Percentiles rank a stretch among this genome's conserved stretches.
Conservation (phyloP, 164 flowering plant species). For the Berberis vulgaris region DNA sequence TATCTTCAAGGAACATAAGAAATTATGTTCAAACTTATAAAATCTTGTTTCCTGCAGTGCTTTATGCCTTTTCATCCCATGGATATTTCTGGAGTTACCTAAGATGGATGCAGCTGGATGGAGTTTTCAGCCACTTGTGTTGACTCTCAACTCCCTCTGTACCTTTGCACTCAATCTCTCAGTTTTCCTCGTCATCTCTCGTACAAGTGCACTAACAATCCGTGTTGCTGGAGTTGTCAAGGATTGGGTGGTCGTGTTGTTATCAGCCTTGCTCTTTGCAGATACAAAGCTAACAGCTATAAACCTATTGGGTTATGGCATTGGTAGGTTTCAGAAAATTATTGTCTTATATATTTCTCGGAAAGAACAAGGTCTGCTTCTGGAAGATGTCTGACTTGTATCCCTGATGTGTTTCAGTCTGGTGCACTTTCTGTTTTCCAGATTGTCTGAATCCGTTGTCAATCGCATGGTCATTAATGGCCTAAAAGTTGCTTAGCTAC, state of each 20-base stretch:
- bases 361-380: neutral
- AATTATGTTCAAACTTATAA: neutral
- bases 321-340: conserved; percentile 42
- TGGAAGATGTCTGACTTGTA: too few relatives aligned
- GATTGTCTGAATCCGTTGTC: too few relatives aligned
- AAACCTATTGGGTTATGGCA: conserved; percentile 81
- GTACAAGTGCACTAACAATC: conserved; percentile 95
- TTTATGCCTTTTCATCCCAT: conserved; percentile 82
- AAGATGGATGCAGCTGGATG: conserved; percentile 81
- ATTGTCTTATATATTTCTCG: neutral
- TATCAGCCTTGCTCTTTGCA: conserved; percentile 82
- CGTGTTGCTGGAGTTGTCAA: conserved; percentile 99
- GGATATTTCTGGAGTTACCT: conserved; percentile 91
- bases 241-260: conserved; percentile 85
- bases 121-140: conserved; percentile 65
- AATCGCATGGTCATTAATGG: too few relatives aligned
- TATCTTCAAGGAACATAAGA: too few relatives aligned
- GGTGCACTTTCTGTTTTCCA: neutral
- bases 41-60: conserved; percentile 51
- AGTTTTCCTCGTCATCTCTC: conserved; percentile 91
- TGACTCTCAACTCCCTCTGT: conserved; percentile 77
- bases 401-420: neutral
- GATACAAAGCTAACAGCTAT: conserved; percentile 87
- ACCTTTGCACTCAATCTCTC: conserved; percentile 96
- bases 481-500: too few relatives aligned